A percentile compares a stretch with the other conserved stretches of the same genome.
These are phyloP conservation scores for Cajanus cajan DNA, from an alignment of 306 rosid genomes.

Conservation along the genomic window DNA sequence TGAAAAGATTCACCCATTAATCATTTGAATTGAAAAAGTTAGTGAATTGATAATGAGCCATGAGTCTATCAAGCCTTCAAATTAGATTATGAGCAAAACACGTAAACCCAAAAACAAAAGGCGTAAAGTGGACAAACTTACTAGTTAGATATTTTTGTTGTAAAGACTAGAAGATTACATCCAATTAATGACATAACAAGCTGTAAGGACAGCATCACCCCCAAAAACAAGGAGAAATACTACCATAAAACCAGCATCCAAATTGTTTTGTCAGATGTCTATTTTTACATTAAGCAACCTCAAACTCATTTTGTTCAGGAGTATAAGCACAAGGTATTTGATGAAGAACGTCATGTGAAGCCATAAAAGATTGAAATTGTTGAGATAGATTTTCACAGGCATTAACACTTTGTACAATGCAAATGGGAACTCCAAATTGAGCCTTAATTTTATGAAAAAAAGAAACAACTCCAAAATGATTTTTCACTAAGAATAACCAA, in stretches of 20 bases:
- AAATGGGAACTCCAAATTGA: not conserved
- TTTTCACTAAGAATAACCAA: not conserved
- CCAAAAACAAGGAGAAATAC: not conserved
- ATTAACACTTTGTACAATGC: not conserved
- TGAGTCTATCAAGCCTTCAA: too few species aligned
- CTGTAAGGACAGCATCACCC: not conserved
- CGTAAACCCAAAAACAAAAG: too few species aligned
- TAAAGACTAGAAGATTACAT: not conserved
- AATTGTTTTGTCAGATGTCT: not conserved
- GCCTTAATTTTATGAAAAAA: not conserved
- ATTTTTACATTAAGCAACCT: not conserved
- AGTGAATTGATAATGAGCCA: too few species aligned
- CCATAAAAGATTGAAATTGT: not conserved
- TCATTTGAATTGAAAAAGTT: not conserved
- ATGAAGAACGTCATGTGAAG: not conserved
- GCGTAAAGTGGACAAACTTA: too few species aligned
- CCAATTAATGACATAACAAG: not conserved
- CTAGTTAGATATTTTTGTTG: too few species aligned
- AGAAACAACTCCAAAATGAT: not conserved
- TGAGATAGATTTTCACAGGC: not conserved
- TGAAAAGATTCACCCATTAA: not conserved
- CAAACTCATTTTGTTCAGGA: not conserved
- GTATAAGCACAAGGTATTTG: not conserved
- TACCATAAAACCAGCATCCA: not conserved
- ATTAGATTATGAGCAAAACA: too few species aligned